Percentiles rank a stretch among this genome's conserved stretches.
These are phyloP conservation scores for Cryphonectria naterciae DNA, from an alignment of 2,329 filamentous ascomycete species.

Conservation along the genomic window DNA sequence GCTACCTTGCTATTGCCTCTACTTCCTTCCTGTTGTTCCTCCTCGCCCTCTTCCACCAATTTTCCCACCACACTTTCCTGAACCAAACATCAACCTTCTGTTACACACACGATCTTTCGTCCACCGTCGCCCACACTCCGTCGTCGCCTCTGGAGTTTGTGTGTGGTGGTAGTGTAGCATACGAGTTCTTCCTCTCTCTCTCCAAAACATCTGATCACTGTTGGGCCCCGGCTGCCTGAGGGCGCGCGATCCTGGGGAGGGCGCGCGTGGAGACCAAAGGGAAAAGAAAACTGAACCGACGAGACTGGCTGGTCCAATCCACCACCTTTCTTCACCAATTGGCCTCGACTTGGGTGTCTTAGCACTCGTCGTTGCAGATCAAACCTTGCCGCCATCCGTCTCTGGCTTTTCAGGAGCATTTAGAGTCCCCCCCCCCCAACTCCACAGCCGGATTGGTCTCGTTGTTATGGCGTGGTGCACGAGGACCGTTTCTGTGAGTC, in stretches of 20 bases:
- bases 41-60: neutral
- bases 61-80: neutral
- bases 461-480: slow-evolving; percentile 29
- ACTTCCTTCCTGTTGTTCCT: neutral
- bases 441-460: neutral
- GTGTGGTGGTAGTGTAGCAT: neutral
- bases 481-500: slow-evolving; percentile 29
- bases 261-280: slow-evolving; percentile 11
- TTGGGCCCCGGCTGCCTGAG: slow-evolving; percentile 2
- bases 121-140: neutral
- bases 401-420: neutral
- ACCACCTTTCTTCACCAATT: neutral
- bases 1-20: slow-evolving; percentile 2
- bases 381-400: neutral
- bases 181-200: neutral
- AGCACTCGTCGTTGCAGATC: slow-evolving; percentile 2
- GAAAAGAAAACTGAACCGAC: slow-evolving; percentile 1
- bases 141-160: neutral
- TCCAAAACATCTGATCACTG: neutral
- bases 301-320: slow-evolving; percentile 12
- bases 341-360: neutral
- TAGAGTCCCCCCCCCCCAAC: neutral
- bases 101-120: neutral
- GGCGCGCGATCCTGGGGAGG: slow-evolving; percentile 7
- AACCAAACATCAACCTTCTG: slow-evolving; percentile 1